Percentiles rank a stretch among this genome's conserved stretches.
Evolutionary conservation across 768 basidiomycete genomes (phyloP).

Genomic region (Panus rudis): DNA sequence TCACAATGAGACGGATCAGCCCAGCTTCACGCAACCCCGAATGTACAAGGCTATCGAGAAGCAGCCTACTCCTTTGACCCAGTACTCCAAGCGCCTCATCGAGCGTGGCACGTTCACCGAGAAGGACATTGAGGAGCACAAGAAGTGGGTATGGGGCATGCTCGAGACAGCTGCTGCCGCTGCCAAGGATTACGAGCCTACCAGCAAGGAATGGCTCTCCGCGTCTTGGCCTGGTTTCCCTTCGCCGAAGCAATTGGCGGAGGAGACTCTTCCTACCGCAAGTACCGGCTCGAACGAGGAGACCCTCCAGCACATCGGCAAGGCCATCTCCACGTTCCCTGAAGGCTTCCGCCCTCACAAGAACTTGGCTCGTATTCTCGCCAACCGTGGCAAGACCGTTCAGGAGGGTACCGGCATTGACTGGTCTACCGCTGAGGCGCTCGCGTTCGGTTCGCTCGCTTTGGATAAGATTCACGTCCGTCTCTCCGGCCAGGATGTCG

Average conservation of each 20-base stretch:
- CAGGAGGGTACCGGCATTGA: slow-evolving; percentile 91
- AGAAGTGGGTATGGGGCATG: slow-evolving; percentile 99
- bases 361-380: slow-evolving; percentile 90
- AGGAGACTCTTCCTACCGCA: slow-evolving; percentile 85
- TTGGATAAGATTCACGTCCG: slow-evolving; percentile 93
- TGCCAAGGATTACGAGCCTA: slow-evolving; percentile 92
- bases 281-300: slow-evolving; percentile 76
- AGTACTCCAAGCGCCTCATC: slow-evolving; percentile 88
- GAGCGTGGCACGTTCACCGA: slow-evolving; percentile 92
- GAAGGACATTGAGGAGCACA: slow-evolving; percentile 96
- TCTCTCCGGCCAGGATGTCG: slow-evolving; percentile 95
- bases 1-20: slow-evolving; percentile 99
- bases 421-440: slow-evolving; percentile 97
- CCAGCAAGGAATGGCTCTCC: slow-evolving; percentile 95
- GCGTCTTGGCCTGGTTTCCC: slow-evolving; percentile 99
- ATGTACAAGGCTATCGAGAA: slow-evolving; percentile 98
- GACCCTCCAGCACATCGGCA: slow-evolving; percentile 77
- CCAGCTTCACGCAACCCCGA: slow-evolving; percentile 94
- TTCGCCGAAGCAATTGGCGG: slow-evolving; percentile 90
- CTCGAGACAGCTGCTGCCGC: slow-evolving; percentile 93
- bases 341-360: slow-evolving; percentile 81
- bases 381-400: slow-evolving; percentile 81
- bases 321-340: slow-evolving; percentile 82
- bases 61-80: slow-evolving; percentile 85
- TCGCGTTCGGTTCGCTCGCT: slow-evolving; percentile 91